Conservation (phyloP, 352 stramenopile genomes). For the Bremia lactucae region DNA sequence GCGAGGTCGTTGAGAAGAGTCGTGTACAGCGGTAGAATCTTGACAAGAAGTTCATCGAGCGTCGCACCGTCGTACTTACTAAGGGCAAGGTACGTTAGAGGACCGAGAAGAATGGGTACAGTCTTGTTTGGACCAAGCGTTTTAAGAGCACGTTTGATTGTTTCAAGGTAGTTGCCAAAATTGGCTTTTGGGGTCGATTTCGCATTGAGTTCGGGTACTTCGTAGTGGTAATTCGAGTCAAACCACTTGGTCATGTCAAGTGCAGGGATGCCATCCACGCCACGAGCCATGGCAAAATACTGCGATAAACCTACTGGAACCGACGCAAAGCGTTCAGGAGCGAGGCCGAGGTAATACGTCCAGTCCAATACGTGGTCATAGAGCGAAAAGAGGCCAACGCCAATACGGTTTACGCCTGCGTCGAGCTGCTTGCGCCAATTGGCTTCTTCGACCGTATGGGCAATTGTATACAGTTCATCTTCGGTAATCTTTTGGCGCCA, state of each 20-base stretch:
- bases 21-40: conserved; percentile 76
- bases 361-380: conserved; percentile 89
- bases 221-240: conserved; percentile 94
- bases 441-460: conserved; percentile 61
- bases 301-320: conserved; percentile 47
- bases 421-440: conserved; percentile 84
- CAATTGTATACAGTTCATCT: conserved; percentile 69
- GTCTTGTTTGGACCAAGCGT: conserved; percentile 76
- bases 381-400: conserved; percentile 82
- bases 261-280: conserved; percentile 81
- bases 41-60: conserved; percentile 53
- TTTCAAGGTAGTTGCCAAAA: conserved; percentile 63
- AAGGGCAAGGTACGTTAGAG: conserved; percentile 73
- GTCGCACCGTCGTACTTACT: conserved; percentile 72
- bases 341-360: conserved; percentile 73
- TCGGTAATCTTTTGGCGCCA: conserved; percentile 80
- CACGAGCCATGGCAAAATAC: conserved; percentile 88
- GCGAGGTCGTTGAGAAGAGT: conserved; percentile 62
- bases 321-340: conserved; percentile 65
- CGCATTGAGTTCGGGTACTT: conserved; percentile 84
- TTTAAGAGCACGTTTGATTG: conserved; percentile 66
- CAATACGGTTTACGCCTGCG: conserved; percentile 63
- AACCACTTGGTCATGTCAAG: conserved; percentile 94
- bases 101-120: conserved; percentile 72
- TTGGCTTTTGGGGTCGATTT: conserved; percentile 64